Conservation (phyloP, 169 alveolate genomes). For the Fabrea salina region DNA sequence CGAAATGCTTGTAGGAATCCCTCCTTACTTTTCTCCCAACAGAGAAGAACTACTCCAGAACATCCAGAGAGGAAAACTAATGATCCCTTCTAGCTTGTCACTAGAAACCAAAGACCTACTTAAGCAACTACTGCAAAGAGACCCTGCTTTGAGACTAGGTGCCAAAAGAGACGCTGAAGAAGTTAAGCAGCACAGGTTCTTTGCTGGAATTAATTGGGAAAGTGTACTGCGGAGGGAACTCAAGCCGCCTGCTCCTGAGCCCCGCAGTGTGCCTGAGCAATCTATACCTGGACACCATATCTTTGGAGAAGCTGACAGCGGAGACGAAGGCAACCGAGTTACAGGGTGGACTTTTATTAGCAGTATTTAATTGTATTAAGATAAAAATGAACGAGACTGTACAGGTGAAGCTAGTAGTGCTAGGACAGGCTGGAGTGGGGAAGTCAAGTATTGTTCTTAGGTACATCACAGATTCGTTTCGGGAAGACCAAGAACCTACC, state of each 20-base stretch:
- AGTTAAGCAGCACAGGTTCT: slow-evolving; percentile 29
- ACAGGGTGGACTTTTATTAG: slow-evolving; percentile 33
- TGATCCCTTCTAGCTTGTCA: slow-evolving; percentile 66
- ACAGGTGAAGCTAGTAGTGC: not conserved
- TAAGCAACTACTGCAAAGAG: slow-evolving; percentile 54
- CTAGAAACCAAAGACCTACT: slow-evolving; percentile 70
- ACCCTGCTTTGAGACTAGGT: slow-evolving; percentile 82
- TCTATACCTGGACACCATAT: not conserved
- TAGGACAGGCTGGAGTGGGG: not conserved
- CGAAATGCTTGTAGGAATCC: slow-evolving; percentile 84
- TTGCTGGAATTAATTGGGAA: slow-evolving; percentile 38
- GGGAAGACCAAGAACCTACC: not conserved
- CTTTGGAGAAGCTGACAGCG: not conserved
- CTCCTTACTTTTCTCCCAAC: slow-evolving; percentile 75
- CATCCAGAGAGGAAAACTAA: slow-evolving; percentile 67
- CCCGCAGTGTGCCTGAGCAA: not conserved
- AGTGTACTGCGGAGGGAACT: slow-evolving; percentile 8
- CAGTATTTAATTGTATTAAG: not conserved
- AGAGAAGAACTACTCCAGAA: slow-evolving; percentile 68
- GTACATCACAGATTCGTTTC: not conserved
- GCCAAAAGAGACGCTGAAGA: slow-evolving; percentile 69
- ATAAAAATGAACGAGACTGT: not conserved
- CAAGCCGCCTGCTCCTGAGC: not conserved
- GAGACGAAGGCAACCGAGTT: not conserved
- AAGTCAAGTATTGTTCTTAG: not conserved